Base-by-base conservation (phyloP, 495 filamentous ascomycete genomes). In the Daldinia concentrica region DNA sequence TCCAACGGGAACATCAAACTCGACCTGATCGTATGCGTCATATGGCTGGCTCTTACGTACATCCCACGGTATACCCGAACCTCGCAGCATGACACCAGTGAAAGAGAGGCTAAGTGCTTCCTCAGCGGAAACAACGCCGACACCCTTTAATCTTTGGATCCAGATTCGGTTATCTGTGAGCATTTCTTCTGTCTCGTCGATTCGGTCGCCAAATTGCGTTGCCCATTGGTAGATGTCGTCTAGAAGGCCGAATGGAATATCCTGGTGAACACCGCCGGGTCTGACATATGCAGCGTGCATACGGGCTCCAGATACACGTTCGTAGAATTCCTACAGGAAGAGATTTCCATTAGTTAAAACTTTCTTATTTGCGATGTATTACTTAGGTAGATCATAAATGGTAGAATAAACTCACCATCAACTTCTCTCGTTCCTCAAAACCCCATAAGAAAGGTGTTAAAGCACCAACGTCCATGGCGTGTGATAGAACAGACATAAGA, bases 221-320 rank as follows among this genome's bases (percentile, higher is more conserved):
- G 96, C 96, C 96, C 96, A 99, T 81, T 98, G 95, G 85, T 98
- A 98, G 80, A 99, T 99, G 82, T 99, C 96, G 78, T 99, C 96
- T 19, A 99, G 89, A 36, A 99, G 90, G 70, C 96, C 96, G 61
- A 98, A 66, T 32, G 96, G 96, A 58, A 99, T 82, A 84, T 99
- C 96, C 81, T 97, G 93, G 73, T 92, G 90, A 27, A 99, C 96
- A 83, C 96, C 96, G 73, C 96, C 96, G 36, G 96, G 96, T 74
- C 96, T 92, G 74, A 99, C 94, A 77, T 99, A 99, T 74, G 96
- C 96, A 52, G 96, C 93, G 81, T 99, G 96, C 68, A 99, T 90
- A 85, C 96, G 95, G 71, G 96, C 96, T 71, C 96, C 96, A 43
- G 95, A 98, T 36, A 98, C 96, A 81, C 96, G 93, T 81, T 99